Evolutionary conservation across 257 asterid species (phyloP).

Genomic region (Solanum infundibuliforme): DNA sequence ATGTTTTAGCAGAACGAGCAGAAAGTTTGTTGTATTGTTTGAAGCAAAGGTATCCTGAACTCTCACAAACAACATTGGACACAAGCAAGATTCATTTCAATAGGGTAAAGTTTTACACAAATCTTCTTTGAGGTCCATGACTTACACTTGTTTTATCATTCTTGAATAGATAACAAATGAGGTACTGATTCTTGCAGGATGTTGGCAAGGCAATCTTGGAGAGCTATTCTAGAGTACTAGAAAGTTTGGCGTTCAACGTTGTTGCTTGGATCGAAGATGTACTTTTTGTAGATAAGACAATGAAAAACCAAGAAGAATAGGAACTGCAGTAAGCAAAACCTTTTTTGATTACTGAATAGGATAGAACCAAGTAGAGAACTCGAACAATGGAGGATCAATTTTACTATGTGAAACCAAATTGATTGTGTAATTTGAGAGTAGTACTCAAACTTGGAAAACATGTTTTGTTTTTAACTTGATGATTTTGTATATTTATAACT

Average conservation of each 20-base stretch:
- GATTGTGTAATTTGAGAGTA: slow-evolving; percentile 1
- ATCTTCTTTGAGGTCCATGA: neutral
- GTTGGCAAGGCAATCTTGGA: slow-evolving; percentile 89
- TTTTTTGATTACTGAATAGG: neutral
- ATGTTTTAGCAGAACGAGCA: slow-evolving; percentile 59
- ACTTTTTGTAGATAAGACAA: slow-evolving; percentile 52
- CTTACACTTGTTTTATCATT: neutral
- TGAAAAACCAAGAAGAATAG: slow-evolving; percentile 37
- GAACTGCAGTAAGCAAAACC: neutral
- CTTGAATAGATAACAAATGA: neutral
- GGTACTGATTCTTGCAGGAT: slow-evolving; percentile 38
- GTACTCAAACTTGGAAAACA: neutral
- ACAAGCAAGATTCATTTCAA: slow-evolving; percentile 76
- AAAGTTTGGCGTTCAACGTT: slow-evolving; percentile 75
- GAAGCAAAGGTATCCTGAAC: slow-evolving; percentile 80
- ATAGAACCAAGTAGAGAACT: slow-evolving; percentile 7
- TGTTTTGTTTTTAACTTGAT: neutral
- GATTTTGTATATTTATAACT: neutral
- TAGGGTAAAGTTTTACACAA: slow-evolving; percentile 26
- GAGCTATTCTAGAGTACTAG: slow-evolving; percentile 88
- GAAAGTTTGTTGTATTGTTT: slow-evolving; percentile 56
- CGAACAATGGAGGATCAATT: slow-evolving; percentile 5
- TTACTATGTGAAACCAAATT: neutral
- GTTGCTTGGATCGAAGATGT: slow-evolving; percentile 87
- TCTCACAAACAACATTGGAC: slow-evolving; percentile 80